phyloP scores from a whole-genome alignment of 768 basidiomycete genomes.

The Chiua virens region DNA sequence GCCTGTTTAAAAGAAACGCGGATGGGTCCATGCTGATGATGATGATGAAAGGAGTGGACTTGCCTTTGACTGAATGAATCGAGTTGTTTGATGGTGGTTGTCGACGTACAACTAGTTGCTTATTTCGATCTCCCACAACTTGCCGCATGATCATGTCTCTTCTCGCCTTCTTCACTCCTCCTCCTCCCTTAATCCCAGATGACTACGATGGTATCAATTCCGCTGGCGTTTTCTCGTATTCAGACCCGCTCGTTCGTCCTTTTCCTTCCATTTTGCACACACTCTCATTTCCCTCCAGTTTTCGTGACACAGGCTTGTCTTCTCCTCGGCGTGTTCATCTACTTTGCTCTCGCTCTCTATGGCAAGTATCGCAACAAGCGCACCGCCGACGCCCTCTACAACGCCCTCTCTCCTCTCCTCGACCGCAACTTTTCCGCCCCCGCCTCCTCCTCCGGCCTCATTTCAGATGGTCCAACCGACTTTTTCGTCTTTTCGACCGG shows the following conservation, averaged over 20 bases:
- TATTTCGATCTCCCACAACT: not conserved
- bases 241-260: slow-evolving; percentile 66
- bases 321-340: slow-evolving; percentile 51
- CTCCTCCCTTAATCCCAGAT: slow-evolving; percentile 24
- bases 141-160: slow-evolving; percentile 18
- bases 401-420: slow-evolving; percentile 57
- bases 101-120: not conserved
- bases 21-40: slow-evolving; percentile 27
- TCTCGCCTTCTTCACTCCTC: slow-evolving; percentile 13
- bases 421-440: slow-evolving; percentile 76
- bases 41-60: slow-evolving; percentile 1
- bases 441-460: slow-evolving; percentile 47
- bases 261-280: not conserved
- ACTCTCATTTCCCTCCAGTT: slow-evolving; percentile 34
- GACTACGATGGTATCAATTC: slow-evolving; percentile 78
- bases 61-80: slow-evolving; percentile 7
- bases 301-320: slow-evolving; percentile 68
- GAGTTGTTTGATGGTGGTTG: slow-evolving; percentile 11
- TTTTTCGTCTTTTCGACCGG: slow-evolving; percentile 89
- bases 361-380: slow-evolving; percentile 61
- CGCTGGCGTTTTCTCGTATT: slow-evolving; percentile 77
- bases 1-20: slow-evolving; percentile 11
- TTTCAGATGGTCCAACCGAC: slow-evolving; percentile 72
- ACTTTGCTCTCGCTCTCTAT: slow-evolving; percentile 54
- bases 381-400: slow-evolving; percentile 66